These are phyloP conservation scores for Phytophthora multivora DNA, from an alignment of 352 stramenopile genomes.

Conservation along the genomic window DNA sequence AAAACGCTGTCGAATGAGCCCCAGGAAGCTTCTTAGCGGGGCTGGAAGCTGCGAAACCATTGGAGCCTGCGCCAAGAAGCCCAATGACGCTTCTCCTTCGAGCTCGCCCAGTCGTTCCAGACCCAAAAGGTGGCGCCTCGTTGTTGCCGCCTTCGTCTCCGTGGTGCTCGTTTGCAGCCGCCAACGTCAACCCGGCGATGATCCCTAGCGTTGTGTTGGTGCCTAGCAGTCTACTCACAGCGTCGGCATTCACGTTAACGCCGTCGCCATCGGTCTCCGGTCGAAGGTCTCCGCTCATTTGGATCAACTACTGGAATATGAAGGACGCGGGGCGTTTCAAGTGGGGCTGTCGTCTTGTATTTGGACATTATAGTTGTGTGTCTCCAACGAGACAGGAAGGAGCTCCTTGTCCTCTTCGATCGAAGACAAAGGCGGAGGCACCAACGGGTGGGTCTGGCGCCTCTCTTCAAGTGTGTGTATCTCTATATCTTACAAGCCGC, in stretches of 20 bases:
- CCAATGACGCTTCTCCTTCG: constrained; percentile 16
- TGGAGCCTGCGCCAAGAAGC: constrained; percentile 6
- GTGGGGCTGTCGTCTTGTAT: constrained; percentile 26
- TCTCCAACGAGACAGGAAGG: constrained; percentile 1
- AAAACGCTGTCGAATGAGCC: constrained; percentile 37
- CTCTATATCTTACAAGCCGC: constrained; percentile 36
- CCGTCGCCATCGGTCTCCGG: constrained; percentile 28
- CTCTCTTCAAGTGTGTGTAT: constrained; percentile 13
- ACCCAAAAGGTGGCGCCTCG: constrained; percentile 6
- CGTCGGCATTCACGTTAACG: constrained; percentile 1
- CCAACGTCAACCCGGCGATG: constrained; percentile 57
- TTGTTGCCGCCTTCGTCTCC: constrained; percentile 34
- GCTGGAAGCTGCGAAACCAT: constrained; percentile 30
- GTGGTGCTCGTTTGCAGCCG: constrained; percentile 34
- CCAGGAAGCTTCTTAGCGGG: constrained; percentile 27
- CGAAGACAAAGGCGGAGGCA: constrained; percentile 28
- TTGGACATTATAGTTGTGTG: constrained; percentile 29
- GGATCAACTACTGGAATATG: constrained; percentile 1
- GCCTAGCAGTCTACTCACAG: constrained; percentile 42
- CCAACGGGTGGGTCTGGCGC: no score
- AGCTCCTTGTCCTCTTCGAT: constrained; percentile 34
- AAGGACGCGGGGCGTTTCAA: constrained; percentile 28
- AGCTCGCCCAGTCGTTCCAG: constrained; percentile 2
- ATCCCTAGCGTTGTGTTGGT: constrained; percentile 61
- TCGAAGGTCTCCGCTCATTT: constrained; percentile 28